Conservation (phyloP, 805 yeast species). For the Saccharomyces paradoxus region DNA sequence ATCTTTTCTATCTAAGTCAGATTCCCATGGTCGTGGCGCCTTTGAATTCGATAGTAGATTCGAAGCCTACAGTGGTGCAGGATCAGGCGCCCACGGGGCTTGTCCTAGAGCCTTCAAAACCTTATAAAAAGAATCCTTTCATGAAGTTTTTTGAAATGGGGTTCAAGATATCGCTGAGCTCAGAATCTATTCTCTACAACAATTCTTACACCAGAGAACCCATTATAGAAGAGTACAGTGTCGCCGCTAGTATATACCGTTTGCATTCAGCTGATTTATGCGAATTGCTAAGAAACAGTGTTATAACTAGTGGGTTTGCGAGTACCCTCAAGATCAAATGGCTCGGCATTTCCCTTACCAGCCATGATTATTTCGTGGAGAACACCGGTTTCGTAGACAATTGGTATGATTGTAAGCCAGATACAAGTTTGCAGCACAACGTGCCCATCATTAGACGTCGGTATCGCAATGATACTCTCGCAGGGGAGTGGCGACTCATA, state of each 20-base stretch:
- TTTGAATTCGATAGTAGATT: slow-evolving; percentile 3
- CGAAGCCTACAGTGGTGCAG: background rate
- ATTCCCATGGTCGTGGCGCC: slow-evolving; percentile 27
- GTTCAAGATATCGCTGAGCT: slow-evolving; percentile 21
- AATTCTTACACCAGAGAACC: slow-evolving; percentile 29
- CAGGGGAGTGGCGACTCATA: slow-evolving; percentile 4
- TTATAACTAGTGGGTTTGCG: slow-evolving; percentile 23
- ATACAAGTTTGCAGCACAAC: slow-evolving; percentile 6
- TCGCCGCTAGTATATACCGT: slow-evolving; percentile 29
- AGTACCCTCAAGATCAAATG: slow-evolving; percentile 7
- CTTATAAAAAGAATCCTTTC: slow-evolving; percentile 25
- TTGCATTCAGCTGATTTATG: slow-evolving; percentile 28
- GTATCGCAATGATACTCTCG: slow-evolving; percentile 3
- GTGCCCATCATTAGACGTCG: slow-evolving; percentile 6
- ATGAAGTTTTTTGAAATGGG: slow-evolving; percentile 26
- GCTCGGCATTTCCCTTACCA: background rate
- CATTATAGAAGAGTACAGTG: slow-evolving; percentile 29
- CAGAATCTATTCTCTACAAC: slow-evolving; percentile 24
- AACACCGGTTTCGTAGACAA: slow-evolving; percentile 3
- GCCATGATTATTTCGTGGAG: slow-evolving; percentile 1
- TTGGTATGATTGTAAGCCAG: slow-evolving; percentile 6
- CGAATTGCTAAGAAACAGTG: slow-evolving; percentile 26
- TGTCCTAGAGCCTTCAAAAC: background rate
- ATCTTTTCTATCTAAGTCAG: slow-evolving; percentile 24
- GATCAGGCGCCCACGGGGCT: background rate